Conservation (phyloP, 2,329 filamentous ascomycete species). For the Hymenotorrendiella dingleyae region DNA sequence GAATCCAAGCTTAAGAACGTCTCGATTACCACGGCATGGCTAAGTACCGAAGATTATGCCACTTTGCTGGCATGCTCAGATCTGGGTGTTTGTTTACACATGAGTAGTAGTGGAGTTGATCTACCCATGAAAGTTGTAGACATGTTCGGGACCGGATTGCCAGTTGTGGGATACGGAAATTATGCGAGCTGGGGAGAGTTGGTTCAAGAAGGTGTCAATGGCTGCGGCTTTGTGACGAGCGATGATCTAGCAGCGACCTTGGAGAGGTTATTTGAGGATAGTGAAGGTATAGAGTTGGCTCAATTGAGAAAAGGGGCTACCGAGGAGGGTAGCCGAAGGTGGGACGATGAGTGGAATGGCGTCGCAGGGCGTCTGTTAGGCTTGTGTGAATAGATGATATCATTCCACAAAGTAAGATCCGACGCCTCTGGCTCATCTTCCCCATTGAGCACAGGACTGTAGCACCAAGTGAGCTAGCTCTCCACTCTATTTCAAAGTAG, state of each 20-base stretch:
- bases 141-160: constrained; percentile 93
- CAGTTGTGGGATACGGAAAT: constrained; percentile 77
- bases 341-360: constrained; percentile 90
- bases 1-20: constrained; percentile 62
- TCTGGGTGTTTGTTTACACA: constrained; percentile 86
- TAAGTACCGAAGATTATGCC: constrained; percentile 80
- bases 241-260: constrained; percentile 60
- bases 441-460: no score
- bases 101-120: constrained; percentile 88
- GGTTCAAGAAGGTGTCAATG: constrained; percentile 82
- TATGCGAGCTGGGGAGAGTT: constrained; percentile 89
- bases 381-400: no score
- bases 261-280: constrained; percentile 53
- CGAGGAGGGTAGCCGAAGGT: constrained; percentile 68
- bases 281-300: constrained; percentile 47
- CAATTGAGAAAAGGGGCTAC: constrained; percentile 63
- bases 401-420: no score
- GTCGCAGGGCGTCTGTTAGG: constrained; percentile 70
- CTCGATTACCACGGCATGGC: constrained; percentile 74
- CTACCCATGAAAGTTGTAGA: constrained; percentile 99
- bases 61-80: constrained; percentile 77
- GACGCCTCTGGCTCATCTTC: no score
- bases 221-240: constrained; percentile 72
- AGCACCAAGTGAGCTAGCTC: no score
- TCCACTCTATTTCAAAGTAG: no score